Evolutionary conservation across 495 filamentous ascomycete species (phyloP).

Genomic region (Xylaria flabelliformis): DNA sequence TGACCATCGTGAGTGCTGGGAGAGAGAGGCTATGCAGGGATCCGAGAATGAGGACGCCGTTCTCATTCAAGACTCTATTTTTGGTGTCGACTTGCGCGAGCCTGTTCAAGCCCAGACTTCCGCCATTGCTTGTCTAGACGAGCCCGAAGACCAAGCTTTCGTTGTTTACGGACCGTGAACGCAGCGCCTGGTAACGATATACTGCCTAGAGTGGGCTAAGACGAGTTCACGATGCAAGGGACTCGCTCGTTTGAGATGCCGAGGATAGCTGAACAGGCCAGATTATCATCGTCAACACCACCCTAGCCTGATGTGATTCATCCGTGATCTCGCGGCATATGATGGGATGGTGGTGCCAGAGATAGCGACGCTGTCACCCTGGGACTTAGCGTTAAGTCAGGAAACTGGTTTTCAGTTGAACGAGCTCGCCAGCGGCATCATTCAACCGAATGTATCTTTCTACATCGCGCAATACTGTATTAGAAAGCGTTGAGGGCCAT

Average conservation of each 20-base stretch:
- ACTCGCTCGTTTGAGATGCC: not conserved
- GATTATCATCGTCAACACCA: not conserved
- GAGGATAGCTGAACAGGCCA: constrained; percentile 2
- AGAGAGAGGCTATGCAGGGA: constrained; percentile 4
- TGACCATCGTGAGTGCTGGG: constrained; percentile 7
- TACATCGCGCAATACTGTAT: not conserved
- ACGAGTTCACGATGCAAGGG: constrained; percentile 15
- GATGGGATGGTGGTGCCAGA: constrained; percentile 12
- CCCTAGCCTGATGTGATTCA: constrained; percentile 11
- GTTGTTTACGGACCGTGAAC: not conserved
- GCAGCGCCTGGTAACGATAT: not conserved
- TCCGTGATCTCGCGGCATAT: constrained; percentile 12
- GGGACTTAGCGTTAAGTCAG: not conserved
- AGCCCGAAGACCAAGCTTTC: constrained; percentile 14
- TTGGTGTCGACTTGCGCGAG: constrained; percentile 15
- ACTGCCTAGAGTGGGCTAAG: not conserved
- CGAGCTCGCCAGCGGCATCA: constrained; percentile 1
- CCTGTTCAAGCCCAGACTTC: constrained; percentile 17
- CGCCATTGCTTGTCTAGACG: constrained; percentile 20
- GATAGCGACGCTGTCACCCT: constrained; percentile 10
- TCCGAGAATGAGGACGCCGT: constrained; percentile 10
- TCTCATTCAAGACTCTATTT: constrained; percentile 22
- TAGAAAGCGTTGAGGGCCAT: too few species aligned
- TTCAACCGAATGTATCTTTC: not conserved
- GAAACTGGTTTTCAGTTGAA: constrained; percentile 4